These are phyloP conservation scores for Graphilbum ipis-grandicollis DNA, from an alignment of 2,329 filamentous ascomycete species.

Conservation along the genomic window DNA sequence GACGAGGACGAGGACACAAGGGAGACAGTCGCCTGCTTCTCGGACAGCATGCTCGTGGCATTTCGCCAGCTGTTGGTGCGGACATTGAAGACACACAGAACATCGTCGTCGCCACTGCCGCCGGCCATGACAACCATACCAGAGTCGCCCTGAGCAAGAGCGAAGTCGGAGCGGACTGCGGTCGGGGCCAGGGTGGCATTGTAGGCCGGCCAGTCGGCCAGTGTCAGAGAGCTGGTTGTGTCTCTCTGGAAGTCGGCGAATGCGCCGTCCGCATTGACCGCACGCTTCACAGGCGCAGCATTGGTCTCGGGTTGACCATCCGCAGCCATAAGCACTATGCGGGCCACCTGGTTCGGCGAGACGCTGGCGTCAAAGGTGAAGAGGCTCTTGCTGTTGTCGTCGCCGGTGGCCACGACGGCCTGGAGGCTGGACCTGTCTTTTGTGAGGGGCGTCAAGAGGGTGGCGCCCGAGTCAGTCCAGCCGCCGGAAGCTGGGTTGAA, in stretches of 20 bases:
- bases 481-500: constrained; percentile 41
- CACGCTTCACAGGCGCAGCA: constrained; percentile 5
- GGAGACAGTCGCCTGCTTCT: constrained; percentile 15
- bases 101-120: constrained; percentile 47
- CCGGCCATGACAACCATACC: constrained; percentile 66
- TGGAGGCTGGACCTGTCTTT: constrained; percentile 39
- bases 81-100: constrained; percentile 63
- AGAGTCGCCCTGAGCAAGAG: constrained; percentile 47
- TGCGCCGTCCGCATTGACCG: background rate
- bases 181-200: constrained; percentile 57
- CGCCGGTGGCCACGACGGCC: constrained; percentile 48
- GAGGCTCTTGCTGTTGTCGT: constrained; percentile 62
- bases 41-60: constrained; percentile 41
- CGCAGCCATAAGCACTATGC: constrained; percentile 47
- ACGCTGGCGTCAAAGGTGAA: constrained; percentile 60
- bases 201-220: constrained; percentile 58
- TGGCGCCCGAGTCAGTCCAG: constrained; percentile 54
- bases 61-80: constrained; percentile 65
- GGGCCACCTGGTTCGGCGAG: constrained; percentile 58
- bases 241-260: constrained; percentile 20
- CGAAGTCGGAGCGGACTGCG: constrained; percentile 47
- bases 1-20: constrained; percentile 12
- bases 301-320: constrained; percentile 35
- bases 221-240: constrained; percentile 25
- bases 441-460: constrained; percentile 41